Evolutionary conservation across 805 yeast species (phyloP).

Genomic region (Groenewaldozyma salmanticensis): DNA sequence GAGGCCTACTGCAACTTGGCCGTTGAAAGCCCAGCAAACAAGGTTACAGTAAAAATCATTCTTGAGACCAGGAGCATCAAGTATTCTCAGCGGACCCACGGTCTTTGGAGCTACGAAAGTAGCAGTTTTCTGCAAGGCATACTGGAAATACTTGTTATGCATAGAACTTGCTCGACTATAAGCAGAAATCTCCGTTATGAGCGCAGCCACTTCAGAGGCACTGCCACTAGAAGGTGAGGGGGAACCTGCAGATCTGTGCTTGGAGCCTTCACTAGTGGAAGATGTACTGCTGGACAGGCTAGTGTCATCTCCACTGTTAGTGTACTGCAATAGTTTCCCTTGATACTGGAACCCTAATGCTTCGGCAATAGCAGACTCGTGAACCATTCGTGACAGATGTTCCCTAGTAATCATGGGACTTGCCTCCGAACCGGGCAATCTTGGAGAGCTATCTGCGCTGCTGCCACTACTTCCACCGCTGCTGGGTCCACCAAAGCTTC

Average conservation of each 20-base stretch:
- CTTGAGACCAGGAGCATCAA: slow-evolving; percentile 58
- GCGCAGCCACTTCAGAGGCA: background rate
- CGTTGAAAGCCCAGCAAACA: slow-evolving; percentile 52
- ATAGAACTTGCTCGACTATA: too few species aligned
- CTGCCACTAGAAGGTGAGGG: background rate
- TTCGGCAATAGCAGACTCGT: slow-evolving; percentile 7
- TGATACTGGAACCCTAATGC: slow-evolving; percentile 5
- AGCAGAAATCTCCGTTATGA: slow-evolving; percentile 15
- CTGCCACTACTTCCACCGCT: too few species aligned
- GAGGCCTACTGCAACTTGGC: slow-evolving; percentile 54
- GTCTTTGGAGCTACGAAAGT: background rate
- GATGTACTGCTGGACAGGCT: too few species aligned
- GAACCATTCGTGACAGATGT: background rate
- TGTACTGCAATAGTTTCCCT: background rate
- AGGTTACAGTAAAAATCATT: slow-evolving; percentile 71
- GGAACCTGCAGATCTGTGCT: too few species aligned
- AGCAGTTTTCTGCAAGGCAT: background rate
- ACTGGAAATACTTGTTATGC: too few species aligned
- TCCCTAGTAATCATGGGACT: too few species aligned
- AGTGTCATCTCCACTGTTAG: background rate
- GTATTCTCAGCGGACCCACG: slow-evolving; percentile 14
- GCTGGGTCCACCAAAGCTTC: too few species aligned
- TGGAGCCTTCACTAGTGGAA: too few species aligned
- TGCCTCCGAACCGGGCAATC: too few species aligned
- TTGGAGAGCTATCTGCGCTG: too few species aligned